Conservation (phyloP, 2,329 filamentous ascomycete genomes). For the Fusarium guadeloupense region DNA sequence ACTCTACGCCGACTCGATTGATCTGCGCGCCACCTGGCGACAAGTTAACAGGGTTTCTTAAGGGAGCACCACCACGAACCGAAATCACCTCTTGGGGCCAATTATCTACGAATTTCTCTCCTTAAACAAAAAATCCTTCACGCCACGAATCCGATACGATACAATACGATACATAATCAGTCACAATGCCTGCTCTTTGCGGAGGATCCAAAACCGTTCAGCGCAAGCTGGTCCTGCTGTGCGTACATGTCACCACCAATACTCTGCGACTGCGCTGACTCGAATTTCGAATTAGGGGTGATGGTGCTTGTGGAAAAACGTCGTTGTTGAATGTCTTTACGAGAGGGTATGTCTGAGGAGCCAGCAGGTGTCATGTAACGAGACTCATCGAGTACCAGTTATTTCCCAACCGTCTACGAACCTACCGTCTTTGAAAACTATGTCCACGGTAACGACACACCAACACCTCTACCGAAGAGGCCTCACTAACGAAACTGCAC, state of each 20-base stretch:
- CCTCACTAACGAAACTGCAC: slow-evolving; percentile 17
- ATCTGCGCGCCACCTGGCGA: slow-evolving; percentile 21
- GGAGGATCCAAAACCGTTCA: slow-evolving; percentile 85
- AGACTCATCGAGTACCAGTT: slow-evolving; percentile 60
- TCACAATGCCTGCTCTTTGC: slow-evolving; percentile 57
- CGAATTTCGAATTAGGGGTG: slow-evolving; percentile 68
- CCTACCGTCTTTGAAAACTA: slow-evolving; percentile 99
- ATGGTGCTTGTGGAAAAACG: slow-evolving; percentile 97
- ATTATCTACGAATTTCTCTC: not conserved
- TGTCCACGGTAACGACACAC: slow-evolving; percentile 79
- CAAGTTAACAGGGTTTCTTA: slow-evolving; percentile 1
- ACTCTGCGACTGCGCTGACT: slow-evolving; percentile 16
- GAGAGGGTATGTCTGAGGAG: slow-evolving; percentile 76
- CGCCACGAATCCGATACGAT: not conserved
- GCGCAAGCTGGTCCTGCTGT: slow-evolving; percentile 96
- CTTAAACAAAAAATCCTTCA: not conserved
- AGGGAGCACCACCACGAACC: slow-evolving; percentile 25
- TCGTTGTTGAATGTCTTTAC: slow-evolving; percentile 98
- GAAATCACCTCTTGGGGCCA: slow-evolving; percentile 25
- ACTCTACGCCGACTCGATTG: slow-evolving; percentile 1
- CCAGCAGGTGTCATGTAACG: not conserved
- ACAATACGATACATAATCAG: not conserved
- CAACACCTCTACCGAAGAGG: not conserved
- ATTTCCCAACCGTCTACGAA: slow-evolving; percentile 98
- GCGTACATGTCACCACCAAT: slow-evolving; percentile 28